A percentile compares a stretch with the other conserved stretches of the same genome.
Conservation (phyloP, 2,329 filamentous ascomycete genomes). For the Penicillium olsonii region DNA sequence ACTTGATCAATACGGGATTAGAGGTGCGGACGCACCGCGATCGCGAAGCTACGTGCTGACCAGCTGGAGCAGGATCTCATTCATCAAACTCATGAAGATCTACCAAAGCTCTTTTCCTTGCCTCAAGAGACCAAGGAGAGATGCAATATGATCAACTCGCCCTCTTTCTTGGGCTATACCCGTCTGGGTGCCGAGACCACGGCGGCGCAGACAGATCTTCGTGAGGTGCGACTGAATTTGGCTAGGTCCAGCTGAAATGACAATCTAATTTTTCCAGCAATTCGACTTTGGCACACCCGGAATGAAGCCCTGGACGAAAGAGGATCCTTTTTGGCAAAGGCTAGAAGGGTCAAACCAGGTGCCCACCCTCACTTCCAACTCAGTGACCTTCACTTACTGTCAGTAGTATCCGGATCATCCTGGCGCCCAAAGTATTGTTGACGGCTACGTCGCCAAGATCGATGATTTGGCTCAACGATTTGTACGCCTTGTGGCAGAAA, state of each 20-base stretch:
- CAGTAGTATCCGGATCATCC: slow-evolving; percentile 28
- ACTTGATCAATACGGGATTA: slow-evolving; percentile 37
- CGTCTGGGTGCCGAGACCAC: slow-evolving; percentile 38
- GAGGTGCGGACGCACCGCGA: slow-evolving; percentile 23
- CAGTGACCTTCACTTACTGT: background rate
- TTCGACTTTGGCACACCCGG: slow-evolving; percentile 41
- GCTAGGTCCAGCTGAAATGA: background rate
- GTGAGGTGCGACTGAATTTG: slow-evolving; percentile 28
- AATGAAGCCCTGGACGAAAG: slow-evolving; percentile 30
- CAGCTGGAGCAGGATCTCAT: slow-evolving; percentile 22
- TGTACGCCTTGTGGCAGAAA: slow-evolving; percentile 58
- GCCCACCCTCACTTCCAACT: background rate
- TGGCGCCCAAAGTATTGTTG: slow-evolving; percentile 31
- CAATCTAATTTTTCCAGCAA: slow-evolving; percentile 39
- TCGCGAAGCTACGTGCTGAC: background rate
- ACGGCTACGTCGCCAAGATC: slow-evolving; percentile 56
- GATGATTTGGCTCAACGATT: slow-evolving; percentile 52
- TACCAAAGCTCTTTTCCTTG: slow-evolving; percentile 30
- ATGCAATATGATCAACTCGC: slow-evolving; percentile 37
- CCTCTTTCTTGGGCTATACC: slow-evolving; percentile 37
- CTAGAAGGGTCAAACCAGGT: slow-evolving; percentile 35
- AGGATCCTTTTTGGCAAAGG: slow-evolving; percentile 49
- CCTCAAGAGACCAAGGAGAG: slow-evolving; percentile 27
- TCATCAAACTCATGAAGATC: slow-evolving; percentile 19
- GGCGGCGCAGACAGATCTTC: slow-evolving; percentile 30